Base-by-base conservation (phyloP, 1,284 basidiomycete species). In the Ceratobasidium sp. region DNA sequence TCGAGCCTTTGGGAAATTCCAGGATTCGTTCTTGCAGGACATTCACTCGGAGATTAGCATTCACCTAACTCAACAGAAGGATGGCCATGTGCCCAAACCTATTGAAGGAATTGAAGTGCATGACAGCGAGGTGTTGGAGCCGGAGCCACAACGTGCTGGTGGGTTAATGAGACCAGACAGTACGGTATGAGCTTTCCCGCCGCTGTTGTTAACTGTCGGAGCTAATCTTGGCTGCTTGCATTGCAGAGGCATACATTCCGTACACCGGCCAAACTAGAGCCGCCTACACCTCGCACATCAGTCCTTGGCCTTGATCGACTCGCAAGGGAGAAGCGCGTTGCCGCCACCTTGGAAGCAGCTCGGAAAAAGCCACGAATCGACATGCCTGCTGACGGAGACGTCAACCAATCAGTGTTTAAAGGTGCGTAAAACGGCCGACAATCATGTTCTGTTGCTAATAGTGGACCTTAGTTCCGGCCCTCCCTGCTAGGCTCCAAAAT, bases 231-330 rank as follows among this genome's bases (percentile, higher is more conserved):
- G 25, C 31, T 62, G 17, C 43, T 29, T 10, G 38, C 50, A 2
- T 32, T 72, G 27, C 72, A 92, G 92, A 83, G 82, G 77, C 92
- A 94, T 73, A 87, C 86, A 0, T 96, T 95, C 79, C 85, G 86
- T 64, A 82, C 87, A 75, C 92, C 92, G 0, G 84, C 85, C 0
- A 87, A 85, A 71, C 79, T 91, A 17, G 88, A 90, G 75, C 89
- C 90, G 7, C 86, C 86, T 10, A 89, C 88, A 15, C 89, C 90
- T 3, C 82, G 90, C 40, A 79, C 85, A 0, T 96, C 94, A 1
- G 75, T 93, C 1, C 85, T 97, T 0, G 94, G 95, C 0, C 82
- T 98, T 4, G 95, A 98, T 77, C 85, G 84, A 35, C 83, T 98
- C 1, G 95, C 96, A 0, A 87, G 86, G 69, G 93, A 96, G 77